phyloP scores from a whole-genome alignment of 116 monocot species.

The Zostera marina region DNA sequence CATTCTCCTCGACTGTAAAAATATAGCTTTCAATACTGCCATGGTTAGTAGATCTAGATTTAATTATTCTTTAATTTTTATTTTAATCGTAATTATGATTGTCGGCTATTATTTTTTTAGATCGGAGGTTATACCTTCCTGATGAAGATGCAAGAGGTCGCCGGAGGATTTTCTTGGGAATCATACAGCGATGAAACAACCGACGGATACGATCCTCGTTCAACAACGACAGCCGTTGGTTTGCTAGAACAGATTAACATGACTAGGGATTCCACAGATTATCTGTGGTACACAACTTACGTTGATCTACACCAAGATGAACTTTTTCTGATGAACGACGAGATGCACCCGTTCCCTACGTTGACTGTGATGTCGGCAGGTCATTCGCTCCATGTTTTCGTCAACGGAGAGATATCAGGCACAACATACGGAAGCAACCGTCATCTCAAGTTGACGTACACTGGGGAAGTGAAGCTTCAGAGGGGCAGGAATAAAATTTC shows the following conservation, averaged over 20 bases:
- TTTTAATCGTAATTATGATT: not conserved
- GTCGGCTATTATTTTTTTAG: conserved; percentile 7
- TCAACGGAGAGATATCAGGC: conserved; percentile 72
- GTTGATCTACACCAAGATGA: conserved; percentile 54
- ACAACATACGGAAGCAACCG: conserved; percentile 58
- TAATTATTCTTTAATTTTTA: not conserved
- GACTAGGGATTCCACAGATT: conserved; percentile 54
- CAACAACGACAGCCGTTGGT: conserved; percentile 38
- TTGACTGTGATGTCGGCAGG: conserved; percentile 87
- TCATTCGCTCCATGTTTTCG: conserved; percentile 71
- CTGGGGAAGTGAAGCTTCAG: conserved; percentile 46
- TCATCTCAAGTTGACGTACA: conserved; percentile 53
- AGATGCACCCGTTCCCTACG: conserved; percentile 29
- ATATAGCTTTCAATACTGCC: conserved; percentile 73
- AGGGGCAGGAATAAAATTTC: conserved; percentile 83
- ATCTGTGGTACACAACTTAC: conserved; percentile 80
- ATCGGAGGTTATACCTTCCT: conserved; percentile 21
- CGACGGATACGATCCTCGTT: conserved; percentile 19
- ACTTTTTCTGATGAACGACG: conserved; percentile 45
- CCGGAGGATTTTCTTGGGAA: conserved; percentile 43
- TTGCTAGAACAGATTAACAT: conserved; percentile 57
- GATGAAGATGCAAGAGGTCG: conserved; percentile 35
- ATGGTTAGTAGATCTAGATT: conserved; percentile 27
- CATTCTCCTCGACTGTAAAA: conserved; percentile 95
- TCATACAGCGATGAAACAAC: conserved; percentile 35